phyloP scores from a whole-genome alignment of 73 alveolate species.

The Blepharisma stoltei region DNA sequence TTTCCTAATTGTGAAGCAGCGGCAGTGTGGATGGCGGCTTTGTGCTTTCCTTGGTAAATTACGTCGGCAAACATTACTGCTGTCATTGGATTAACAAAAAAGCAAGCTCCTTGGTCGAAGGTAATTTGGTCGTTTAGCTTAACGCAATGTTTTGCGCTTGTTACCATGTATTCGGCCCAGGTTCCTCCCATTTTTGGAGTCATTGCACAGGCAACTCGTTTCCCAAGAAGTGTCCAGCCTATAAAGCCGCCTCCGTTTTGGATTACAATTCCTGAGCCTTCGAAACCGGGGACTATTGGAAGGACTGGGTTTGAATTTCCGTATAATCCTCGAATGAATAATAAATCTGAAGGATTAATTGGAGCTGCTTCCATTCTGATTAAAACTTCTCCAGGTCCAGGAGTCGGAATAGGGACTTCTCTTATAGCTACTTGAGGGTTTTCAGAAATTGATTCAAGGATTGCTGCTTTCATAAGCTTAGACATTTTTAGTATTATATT shows the following conservation, averaged over 20 bases:
- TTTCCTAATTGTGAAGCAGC: slow-evolving; percentile 77
- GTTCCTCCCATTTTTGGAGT: slow-evolving; percentile 50
- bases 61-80: not conserved
- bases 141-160: slow-evolving; percentile 46
- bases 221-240: slow-evolving; percentile 84
- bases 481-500: too few relatives aligned
- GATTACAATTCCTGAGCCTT: slow-evolving; percentile 75
- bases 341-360: slow-evolving; percentile 78
- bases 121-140: not conserved
- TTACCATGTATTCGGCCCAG: slow-evolving; percentile 74
- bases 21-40: slow-evolving; percentile 70
- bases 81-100: slow-evolving; percentile 29
- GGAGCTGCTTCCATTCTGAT: slow-evolving; percentile 81
- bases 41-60: slow-evolving; percentile 23
- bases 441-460: not conserved
- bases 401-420: slow-evolving; percentile 67
- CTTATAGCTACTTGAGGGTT: not conserved
- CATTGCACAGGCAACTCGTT: slow-evolving; percentile 65
- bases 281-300: slow-evolving; percentile 76
- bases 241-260: slow-evolving; percentile 82
- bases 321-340: slow-evolving; percentile 54
- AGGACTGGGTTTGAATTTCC: slow-evolving; percentile 37
- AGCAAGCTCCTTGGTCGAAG: not conserved
- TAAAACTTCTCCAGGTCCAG: slow-evolving; percentile 72
- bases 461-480: slow-evolving; percentile 11